Percentiles rank a stretch among this genome's conserved stretches.
Evolutionary conservation across 345 rosid species (phyloP).

Genomic region (Eutrema japonicum): DNA sequence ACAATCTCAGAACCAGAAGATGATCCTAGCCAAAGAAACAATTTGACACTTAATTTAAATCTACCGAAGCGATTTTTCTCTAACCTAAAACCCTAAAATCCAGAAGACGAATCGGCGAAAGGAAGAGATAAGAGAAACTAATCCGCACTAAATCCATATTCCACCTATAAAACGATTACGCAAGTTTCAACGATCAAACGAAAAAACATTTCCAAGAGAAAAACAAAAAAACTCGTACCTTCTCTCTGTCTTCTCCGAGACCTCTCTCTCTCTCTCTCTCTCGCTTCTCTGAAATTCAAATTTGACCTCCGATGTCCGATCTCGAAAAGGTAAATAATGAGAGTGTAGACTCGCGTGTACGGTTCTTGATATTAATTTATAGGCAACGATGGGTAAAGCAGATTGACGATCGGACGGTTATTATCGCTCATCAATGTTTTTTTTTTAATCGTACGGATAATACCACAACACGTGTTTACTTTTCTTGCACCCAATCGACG

Average conservation of each 20-base stretch:
- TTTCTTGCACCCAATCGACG: slow-evolving; percentile 11
- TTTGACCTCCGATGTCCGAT: neutral
- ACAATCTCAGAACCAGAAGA: neutral
- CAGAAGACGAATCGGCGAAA: neutral
- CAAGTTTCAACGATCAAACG: neutral
- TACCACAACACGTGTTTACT: slow-evolving; percentile 9
- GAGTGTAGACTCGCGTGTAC: neutral
- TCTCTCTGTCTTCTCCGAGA: neutral
- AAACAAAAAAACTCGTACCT: slow-evolving; percentile 16
- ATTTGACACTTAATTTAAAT: neutral
- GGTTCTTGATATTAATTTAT: slow-evolving; percentile 31
- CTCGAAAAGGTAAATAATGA: neutral
- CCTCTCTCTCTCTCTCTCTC: neutral
- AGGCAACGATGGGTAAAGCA: slow-evolving; percentile 6
- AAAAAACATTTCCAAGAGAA: neutral
- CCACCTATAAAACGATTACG: neutral
- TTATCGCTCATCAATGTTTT: slow-evolving; percentile 11
- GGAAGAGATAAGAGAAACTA: neutral
- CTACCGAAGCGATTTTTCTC: neutral
- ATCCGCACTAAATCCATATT: neutral
- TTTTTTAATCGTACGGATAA: slow-evolving; percentile 23
- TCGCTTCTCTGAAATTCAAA: slow-evolving; percentile 4
- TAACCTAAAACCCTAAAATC: slow-evolving; percentile 10
- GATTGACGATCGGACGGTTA: slow-evolving; percentile 30
- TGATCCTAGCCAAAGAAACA: neutral